These are phyloP conservation scores for Oryza glumipatula DNA, from an alignment of 176 grass and related monocot genomes.

Conservation along the genomic window DNA sequence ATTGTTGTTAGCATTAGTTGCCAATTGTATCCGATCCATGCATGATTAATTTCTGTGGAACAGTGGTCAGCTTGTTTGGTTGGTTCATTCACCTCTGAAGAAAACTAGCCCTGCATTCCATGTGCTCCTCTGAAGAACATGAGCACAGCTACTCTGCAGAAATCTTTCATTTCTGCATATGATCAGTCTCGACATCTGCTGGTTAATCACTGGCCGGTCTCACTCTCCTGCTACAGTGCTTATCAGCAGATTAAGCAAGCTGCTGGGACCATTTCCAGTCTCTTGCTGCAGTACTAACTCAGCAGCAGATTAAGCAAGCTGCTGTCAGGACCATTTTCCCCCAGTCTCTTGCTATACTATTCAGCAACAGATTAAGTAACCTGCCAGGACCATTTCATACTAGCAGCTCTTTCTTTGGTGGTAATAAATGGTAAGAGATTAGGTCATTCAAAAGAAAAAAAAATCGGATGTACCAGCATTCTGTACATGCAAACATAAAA, in stretches of 20 bases:
- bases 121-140: too few species aligned
- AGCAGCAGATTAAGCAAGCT: constrained; percentile 8
- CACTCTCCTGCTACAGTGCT: neutral
- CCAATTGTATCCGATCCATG: neutral
- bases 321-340: neutral
- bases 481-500: constrained; percentile 34
- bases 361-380: constrained; percentile 15
- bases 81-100: neutral
- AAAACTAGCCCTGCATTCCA: too few species aligned
- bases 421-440: constrained; percentile 6
- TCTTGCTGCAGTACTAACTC: neutral
- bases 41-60: neutral
- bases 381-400: neutral
- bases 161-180: neutral
- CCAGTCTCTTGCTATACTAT: neutral
- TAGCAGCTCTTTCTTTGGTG: neutral
- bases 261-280: neutral
- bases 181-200: neutral
- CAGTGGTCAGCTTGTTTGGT: neutral
- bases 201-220: neutral
- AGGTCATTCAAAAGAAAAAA: neutral
- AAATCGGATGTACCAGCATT: neutral
- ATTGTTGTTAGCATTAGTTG: neutral
- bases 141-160: neutral
- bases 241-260: neutral